Conservation (phyloP, 2,329 filamentous ascomycete genomes). For the Calonectria pseudoreteaudii region DNA sequence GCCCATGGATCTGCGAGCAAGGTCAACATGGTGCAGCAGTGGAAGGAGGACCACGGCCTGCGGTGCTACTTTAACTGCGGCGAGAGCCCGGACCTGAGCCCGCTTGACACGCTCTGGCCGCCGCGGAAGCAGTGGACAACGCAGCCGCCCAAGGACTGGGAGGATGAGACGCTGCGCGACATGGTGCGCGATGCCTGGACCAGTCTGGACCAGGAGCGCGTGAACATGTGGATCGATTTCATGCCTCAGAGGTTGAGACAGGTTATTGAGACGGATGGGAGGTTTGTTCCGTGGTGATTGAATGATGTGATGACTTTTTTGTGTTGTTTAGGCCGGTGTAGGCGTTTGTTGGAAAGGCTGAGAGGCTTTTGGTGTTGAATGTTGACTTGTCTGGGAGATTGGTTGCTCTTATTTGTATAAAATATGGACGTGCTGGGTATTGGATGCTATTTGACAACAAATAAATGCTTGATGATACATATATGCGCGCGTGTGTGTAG, state of each 20-base stretch:
- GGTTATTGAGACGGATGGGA: conserved; percentile 47
- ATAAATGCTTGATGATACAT: background rate
- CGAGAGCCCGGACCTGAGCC: conserved; percentile 52
- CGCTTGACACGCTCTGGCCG: conserved; percentile 51
- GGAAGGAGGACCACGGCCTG: conserved; percentile 50
- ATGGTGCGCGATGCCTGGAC: conserved; percentile 48
- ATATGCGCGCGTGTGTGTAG: too few species aligned
- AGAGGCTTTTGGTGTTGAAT: background rate
- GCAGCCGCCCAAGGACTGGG: conserved; percentile 46
- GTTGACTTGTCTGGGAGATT: background rate
- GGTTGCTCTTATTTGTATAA: background rate
- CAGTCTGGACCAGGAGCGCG: conserved; percentile 44
- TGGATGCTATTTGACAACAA: background rate
- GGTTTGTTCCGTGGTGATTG: conserved; percentile 49
- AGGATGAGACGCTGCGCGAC: conserved; percentile 47
- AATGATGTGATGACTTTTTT: background rate
- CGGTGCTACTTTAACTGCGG: conserved; percentile 50
- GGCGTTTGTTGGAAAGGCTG: background rate
- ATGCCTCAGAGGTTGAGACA: conserved; percentile 50
- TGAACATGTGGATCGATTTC: conserved; percentile 52
- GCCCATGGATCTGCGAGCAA: conserved; percentile 52
- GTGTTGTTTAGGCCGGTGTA: background rate
- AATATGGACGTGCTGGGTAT: background rate
- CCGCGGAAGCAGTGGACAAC: conserved; percentile 49
- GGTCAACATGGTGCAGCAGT: conserved; percentile 49